Conservation (phyloP, 768 basidiomycete genomes). For the Sarcodon sp. region DNA sequence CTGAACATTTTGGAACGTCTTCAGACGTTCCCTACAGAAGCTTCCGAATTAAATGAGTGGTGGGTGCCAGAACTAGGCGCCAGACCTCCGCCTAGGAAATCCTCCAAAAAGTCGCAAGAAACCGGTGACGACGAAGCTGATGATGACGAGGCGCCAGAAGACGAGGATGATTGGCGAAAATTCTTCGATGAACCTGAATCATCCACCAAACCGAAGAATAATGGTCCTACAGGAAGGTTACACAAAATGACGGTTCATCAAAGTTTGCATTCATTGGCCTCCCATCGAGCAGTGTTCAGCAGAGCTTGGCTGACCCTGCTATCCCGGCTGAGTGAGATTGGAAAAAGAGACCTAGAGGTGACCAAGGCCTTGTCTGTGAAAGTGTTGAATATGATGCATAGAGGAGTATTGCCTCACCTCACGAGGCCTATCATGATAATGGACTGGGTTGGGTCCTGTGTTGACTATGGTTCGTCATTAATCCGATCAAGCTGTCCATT, state of each 20-base stretch:
- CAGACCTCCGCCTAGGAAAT: conserved; percentile 40
- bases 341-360: conserved; percentile 6
- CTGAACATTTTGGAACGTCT: conserved; percentile 30
- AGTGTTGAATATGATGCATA: conserved; percentile 69
- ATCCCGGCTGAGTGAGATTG: conserved; percentile 35
- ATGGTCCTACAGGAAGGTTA: conserved; percentile 30
- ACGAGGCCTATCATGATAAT: conserved; percentile 70
- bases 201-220: conserved; percentile 19
- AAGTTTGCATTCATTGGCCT: conserved; percentile 60
- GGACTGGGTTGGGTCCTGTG: conserved; percentile 83
- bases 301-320: conserved; percentile 68
- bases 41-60: conserved; percentile 60
- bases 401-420: conserved; percentile 72
- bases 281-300: conserved; percentile 74
- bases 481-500: background rate
- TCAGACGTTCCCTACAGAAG: conserved; percentile 60
- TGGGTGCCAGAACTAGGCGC: conserved; percentile 61
- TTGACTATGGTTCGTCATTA: conserved; percentile 54
- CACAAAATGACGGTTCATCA: conserved; percentile 64
- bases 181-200: conserved; percentile 62
- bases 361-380: conserved; percentile 33
- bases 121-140: conserved; percentile 13
- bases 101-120: conserved; percentile 15
- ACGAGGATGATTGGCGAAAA: conserved; percentile 62
- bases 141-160: conserved; percentile 16